Percentiles rank a stretch among this genome's conserved stretches.
These are phyloP conservation scores for Pythium myriotylum DNA, from an alignment of 352 stramenopile genomes.

Conservation along the genomic window DNA sequence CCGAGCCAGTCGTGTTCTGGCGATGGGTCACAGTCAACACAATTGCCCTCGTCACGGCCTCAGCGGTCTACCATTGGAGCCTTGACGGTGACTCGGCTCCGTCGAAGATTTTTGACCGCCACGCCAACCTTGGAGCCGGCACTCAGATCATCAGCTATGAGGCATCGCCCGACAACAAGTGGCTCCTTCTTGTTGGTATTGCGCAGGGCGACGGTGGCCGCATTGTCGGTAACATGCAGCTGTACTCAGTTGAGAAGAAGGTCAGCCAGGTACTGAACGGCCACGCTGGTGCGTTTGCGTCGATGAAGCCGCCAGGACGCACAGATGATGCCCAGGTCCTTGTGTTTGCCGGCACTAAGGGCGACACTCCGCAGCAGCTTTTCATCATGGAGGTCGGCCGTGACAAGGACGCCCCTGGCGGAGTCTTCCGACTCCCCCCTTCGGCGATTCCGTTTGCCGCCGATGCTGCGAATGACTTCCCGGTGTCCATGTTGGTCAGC, in stretches of 20 bases:
- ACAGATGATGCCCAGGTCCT: conserved; percentile 91
- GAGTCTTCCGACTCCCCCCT: conserved; percentile 94
- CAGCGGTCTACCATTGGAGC: conserved; percentile 98
- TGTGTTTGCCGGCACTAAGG: conserved; percentile 86
- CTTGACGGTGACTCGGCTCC: conserved; percentile 93
- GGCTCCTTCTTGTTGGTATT: conserved; percentile 98
- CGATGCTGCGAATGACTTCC: conserved; percentile 98
- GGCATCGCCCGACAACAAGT: conserved; percentile 97
- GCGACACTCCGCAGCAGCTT: conserved; percentile 78
- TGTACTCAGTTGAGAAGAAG: conserved; percentile 99
- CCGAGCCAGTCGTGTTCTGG: conserved; percentile 97
- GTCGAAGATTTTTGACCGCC: conserved; percentile 98
- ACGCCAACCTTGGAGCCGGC: conserved; percentile 91
- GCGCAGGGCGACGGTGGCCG: conserved; percentile 92
- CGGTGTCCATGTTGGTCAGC: conserved; percentile 96
- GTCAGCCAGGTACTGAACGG: conserved; percentile 98
- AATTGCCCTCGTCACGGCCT: conserved; percentile 97
- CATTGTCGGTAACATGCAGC: conserved; percentile 98
- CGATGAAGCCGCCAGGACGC: conserved; percentile 94
- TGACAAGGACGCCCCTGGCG: conserved; percentile 94
- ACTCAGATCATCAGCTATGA: conserved; percentile 99
- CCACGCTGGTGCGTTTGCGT: conserved; percentile 96
- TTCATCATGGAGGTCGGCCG: conserved; percentile 99
- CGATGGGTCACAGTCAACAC: conserved; percentile 97
- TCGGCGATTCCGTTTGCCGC: conserved; percentile 95